A percentile compares a stretch with the other conserved stretches of the same genome.
These are phyloP conservation scores for Dictyophora rubrovolvata DNA, from an alignment of 768 basidiomycete species.

Conservation along the genomic window DNA sequence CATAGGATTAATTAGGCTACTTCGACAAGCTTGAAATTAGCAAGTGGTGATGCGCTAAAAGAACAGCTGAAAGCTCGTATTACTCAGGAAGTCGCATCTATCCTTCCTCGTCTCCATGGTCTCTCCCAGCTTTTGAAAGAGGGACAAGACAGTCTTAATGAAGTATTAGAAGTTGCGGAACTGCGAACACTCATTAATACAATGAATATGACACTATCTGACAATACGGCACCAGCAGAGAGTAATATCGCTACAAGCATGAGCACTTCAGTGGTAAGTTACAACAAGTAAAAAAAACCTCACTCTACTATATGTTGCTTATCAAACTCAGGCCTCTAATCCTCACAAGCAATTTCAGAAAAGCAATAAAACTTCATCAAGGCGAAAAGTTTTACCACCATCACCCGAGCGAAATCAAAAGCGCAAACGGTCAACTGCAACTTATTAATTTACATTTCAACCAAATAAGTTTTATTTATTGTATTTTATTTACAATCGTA, in stretches of 20 bases:
- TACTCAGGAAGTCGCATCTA: background rate
- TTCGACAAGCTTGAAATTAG: background rate
- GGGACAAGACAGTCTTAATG: background rate
- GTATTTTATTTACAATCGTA: no score
- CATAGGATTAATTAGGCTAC: background rate
- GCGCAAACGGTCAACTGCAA: background rate
- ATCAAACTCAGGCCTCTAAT: background rate
- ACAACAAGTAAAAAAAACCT: background rate
- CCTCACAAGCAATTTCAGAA: background rate
- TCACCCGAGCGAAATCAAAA: background rate
- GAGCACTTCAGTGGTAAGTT: background rate
- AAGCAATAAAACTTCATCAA: background rate
- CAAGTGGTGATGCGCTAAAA: background rate
- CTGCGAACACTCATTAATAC: background rate
- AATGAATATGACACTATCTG: background rate
- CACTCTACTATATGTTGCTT: background rate
- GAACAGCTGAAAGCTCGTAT: background rate
- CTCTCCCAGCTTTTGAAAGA: background rate
- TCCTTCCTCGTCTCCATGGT: background rate
- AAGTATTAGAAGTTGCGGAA: background rate
- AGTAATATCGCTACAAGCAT: background rate
- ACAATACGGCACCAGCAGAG: background rate
- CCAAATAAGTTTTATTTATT: background rate
- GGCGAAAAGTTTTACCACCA: background rate
- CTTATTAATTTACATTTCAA: background rate